A percentile compares a stretch with the other conserved stretches of the same genome.
Conservation (phyloP, 257 asterid species). For the Solanum chmielewskii region DNA sequence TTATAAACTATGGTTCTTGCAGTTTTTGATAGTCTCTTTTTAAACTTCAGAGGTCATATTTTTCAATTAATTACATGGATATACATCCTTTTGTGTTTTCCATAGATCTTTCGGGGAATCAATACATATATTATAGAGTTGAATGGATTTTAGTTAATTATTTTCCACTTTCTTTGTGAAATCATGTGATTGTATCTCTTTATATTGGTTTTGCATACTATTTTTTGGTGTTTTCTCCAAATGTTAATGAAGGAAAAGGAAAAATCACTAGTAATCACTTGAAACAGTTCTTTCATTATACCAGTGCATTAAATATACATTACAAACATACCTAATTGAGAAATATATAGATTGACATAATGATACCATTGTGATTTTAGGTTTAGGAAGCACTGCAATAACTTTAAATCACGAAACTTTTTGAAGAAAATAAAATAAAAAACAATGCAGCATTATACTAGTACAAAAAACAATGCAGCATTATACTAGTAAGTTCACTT, state of each 20-base stretch:
- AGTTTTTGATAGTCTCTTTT: background rate
- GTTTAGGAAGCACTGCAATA: background rate
- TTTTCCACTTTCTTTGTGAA: background rate
- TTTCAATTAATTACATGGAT: background rate
- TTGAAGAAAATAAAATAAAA: background rate
- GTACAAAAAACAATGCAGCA: background rate
- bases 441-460: background rate
- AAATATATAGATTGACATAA: background rate
- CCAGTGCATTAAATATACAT: too few relatives aligned
- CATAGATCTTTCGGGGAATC: background rate
- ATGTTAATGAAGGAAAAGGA: background rate
- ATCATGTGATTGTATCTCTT: background rate
- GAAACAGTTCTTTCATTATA: background rate
- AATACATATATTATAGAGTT: background rate
- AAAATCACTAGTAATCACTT: background rate
- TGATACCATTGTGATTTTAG: background rate
- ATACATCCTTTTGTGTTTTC: background rate
- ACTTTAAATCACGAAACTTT: background rate
- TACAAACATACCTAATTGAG: background rate
- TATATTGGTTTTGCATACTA: background rate
- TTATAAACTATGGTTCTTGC: background rate
- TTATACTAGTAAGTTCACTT: background rate
- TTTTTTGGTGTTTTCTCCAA: background rate
- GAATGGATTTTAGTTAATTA: background rate
- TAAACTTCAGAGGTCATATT: background rate